Conservation (phyloP, 495 filamentous ascomycete genomes). For the Thermothielavioides terrestris region DNA sequence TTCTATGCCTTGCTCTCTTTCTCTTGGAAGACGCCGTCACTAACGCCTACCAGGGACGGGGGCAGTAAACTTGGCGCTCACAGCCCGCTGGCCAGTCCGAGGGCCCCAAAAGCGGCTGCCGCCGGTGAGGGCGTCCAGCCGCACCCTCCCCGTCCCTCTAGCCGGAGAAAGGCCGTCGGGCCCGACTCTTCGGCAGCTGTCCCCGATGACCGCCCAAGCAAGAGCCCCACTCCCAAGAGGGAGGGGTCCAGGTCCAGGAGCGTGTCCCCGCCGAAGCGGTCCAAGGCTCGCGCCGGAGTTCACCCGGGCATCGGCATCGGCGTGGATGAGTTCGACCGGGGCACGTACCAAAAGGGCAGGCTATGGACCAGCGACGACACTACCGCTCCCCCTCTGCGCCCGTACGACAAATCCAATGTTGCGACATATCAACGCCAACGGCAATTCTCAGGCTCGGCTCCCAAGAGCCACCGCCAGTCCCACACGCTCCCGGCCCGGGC, state of each 20-base stretch:
- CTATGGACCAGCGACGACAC: conserved; percentile 28
- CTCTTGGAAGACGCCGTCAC: background rate
- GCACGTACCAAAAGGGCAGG: conserved; percentile 24
- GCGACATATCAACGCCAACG: conserved; percentile 15
- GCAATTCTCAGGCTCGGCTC: conserved; percentile 2
- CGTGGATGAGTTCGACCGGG: conserved; percentile 25
- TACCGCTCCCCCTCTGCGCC: conserved; percentile 11
- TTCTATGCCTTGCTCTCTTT: too few relatives aligned
- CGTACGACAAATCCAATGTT: conserved; percentile 20
- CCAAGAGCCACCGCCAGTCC: conserved; percentile 7
- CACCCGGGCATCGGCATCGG: conserved; percentile 10
- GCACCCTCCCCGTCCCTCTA: background rate
- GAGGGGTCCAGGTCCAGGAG: conserved; percentile 12
- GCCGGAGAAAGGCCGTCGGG: conserved; percentile 6
- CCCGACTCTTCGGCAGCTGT: background rate
- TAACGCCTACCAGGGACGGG: background rate
- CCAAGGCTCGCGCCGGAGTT: conserved; percentile 8
- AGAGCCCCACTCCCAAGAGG: conserved; percentile 14
- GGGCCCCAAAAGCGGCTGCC: background rate
- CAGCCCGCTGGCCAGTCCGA: background rate
- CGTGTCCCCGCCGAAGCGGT: conserved; percentile 15
- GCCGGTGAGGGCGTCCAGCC: conserved; percentile 1
- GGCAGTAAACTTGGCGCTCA: background rate
- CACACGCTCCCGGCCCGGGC: background rate
- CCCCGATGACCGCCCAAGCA: background rate